A percentile compares a stretch with the other conserved stretches of the same genome.
Evolutionary conservation across 768 basidiomycete species (phyloP).

Genomic region (Punctularia strigosozonata): DNA sequence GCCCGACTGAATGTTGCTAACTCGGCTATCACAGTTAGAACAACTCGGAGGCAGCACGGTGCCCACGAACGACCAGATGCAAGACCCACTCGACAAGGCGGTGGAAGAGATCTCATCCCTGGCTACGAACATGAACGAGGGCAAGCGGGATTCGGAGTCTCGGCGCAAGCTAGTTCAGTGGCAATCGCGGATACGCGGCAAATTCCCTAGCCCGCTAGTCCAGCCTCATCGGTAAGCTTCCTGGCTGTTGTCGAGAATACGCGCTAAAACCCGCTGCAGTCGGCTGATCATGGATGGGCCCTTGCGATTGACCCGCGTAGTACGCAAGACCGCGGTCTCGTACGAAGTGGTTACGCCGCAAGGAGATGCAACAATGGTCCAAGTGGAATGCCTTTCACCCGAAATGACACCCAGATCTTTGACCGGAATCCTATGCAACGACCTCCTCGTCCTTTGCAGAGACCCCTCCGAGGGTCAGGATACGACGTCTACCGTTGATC

Average conservation of each 20-base stretch:
- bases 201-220: conserved; percentile 93
- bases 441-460: conserved; percentile 83
- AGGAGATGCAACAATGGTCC: conserved; percentile 69
- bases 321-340: conserved; percentile 70
- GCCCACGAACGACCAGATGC: conserved; percentile 61
- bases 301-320: conserved; percentile 78
- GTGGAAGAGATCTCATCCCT: conserved; percentile 78
- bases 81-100: conserved; percentile 79
- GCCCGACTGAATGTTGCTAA: conserved; percentile 3
- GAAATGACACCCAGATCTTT: conserved; percentile 73
- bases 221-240: conserved; percentile 81
- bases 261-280: conserved; percentile 23
- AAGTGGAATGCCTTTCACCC: conserved; percentile 84
- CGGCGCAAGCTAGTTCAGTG: conserved; percentile 83
- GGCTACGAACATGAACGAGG: conserved; percentile 96
- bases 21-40: no score
- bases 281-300: conserved; percentile 90
- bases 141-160: conserved; percentile 91
- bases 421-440: conserved; percentile 82
- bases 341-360: conserved; percentile 74
- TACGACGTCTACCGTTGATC: conserved; percentile 61
- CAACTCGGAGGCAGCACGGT: conserved; percentile 79
- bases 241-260: conserved; percentile 5
- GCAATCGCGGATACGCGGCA: conserved; percentile 82
- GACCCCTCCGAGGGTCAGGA: conserved; percentile 79